Conservation (phyloP, 164 flowering plant genomes). For the Stephania yunnanensis region DNA sequence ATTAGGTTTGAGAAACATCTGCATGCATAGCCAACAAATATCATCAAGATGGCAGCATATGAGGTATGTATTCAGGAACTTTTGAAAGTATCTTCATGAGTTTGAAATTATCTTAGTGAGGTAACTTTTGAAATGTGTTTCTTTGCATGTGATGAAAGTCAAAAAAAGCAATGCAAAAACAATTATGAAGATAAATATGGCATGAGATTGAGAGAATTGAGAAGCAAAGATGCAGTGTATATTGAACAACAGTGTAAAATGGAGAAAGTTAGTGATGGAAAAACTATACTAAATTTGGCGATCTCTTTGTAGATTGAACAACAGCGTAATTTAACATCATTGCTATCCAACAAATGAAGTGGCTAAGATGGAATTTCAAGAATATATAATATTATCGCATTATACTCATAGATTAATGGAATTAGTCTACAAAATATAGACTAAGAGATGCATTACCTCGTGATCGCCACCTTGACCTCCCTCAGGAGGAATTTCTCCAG, state of each 20-base stretch:
- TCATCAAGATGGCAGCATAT: no score
- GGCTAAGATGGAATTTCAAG: background rate
- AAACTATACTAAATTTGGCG: background rate
- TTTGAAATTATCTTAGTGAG: no score
- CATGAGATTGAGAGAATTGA: background rate
- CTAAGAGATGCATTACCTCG: conserved; percentile 51
- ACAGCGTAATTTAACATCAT: background rate
- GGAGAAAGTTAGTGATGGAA: no score
- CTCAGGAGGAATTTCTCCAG: conserved; percentile 77
- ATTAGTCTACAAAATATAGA: background rate
- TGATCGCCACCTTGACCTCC: conserved; percentile 99
- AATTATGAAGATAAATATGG: background rate
- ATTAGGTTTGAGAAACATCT: no score
- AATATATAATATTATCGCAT: background rate
- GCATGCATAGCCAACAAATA: no score
- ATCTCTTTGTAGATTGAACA: background rate
- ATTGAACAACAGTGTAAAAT: background rate
- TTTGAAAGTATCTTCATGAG: no score
- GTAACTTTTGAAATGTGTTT: no score
- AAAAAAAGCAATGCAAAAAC: background rate
- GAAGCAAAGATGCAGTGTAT: background rate
- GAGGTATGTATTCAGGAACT: no score
- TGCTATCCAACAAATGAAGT: background rate
- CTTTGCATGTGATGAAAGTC: no score
- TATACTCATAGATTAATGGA: background rate